phyloP scores from a whole-genome alignment of 495 filamentous ascomycete genomes.

The Hyaloscypha bicolor region DNA sequence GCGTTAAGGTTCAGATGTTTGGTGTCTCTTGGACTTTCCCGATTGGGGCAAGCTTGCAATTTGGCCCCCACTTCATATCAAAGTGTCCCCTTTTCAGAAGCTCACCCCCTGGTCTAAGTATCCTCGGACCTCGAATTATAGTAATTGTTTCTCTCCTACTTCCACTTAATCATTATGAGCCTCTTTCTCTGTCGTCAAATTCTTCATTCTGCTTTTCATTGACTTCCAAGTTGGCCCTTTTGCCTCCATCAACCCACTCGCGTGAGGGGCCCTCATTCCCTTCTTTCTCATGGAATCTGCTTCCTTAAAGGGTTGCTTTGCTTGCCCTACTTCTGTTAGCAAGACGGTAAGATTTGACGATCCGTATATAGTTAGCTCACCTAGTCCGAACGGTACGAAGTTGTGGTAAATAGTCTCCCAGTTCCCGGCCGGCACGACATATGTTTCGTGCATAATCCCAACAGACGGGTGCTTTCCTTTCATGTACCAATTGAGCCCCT shows the following conservation, averaged over 20 bases:
- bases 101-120: too few relatives aligned
- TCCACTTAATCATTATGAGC: not conserved
- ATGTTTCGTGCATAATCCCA: not conserved
- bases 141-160: too few relatives aligned
- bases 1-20: not conserved
- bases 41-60: not conserved
- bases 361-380: not conserved
- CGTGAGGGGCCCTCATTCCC: not conserved
- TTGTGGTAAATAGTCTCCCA: slow-evolving; percentile 1
- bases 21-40: slow-evolving; percentile 1
- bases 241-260: not conserved
- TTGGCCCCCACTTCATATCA: not conserved
- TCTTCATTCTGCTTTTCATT: not conserved
- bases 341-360: not conserved
- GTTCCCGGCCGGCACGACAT: not conserved
- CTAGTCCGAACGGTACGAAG: not conserved
- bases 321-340: not conserved
- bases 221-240: not conserved
- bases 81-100: too few relatives aligned
- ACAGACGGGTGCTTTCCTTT: not conserved
- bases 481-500: not conserved
- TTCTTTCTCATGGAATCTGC: not conserved
- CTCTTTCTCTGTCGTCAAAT: not conserved
- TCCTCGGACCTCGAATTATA: too few relatives aligned
- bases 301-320: not conserved